Evolutionary conservation across 2,329 filamentous ascomycete species (phyloP).

Genomic region (Beauveria australis): DNA sequence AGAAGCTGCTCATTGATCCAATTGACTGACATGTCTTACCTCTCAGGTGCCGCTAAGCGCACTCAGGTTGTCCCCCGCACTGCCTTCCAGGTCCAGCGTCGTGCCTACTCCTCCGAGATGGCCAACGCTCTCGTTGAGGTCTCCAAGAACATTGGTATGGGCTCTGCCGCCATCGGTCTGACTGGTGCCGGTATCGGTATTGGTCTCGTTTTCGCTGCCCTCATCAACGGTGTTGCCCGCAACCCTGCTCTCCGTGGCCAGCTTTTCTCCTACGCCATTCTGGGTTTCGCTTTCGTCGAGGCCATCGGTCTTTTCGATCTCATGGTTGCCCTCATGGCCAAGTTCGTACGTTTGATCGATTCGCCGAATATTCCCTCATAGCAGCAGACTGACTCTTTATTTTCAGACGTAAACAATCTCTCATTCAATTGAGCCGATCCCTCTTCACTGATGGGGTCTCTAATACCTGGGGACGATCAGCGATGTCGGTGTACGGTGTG

Average conservation of each 20-base stretch:
- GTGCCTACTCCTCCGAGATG: constrained; percentile 82
- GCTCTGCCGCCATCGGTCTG: constrained; percentile 83
- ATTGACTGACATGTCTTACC: constrained; percentile 24
- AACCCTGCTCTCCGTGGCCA: constrained; percentile 92
- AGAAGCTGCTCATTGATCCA: constrained; percentile 11
- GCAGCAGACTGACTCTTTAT: not conserved
- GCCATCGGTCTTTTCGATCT: constrained; percentile 84
- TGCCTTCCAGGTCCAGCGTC: constrained; percentile 57
- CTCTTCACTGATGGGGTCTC: constrained; percentile 12
- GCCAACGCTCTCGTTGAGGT: constrained; percentile 82
- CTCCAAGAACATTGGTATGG: constrained; percentile 87
- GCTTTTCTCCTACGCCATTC: constrained; percentile 91
- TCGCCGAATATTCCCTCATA: constrained; percentile 4
- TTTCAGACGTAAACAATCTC: constrained; percentile 30
- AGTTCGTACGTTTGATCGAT: constrained; percentile 55
- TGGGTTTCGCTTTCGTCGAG: constrained; percentile 92
- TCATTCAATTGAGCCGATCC: constrained; percentile 12
- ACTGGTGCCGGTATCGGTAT: constrained; percentile 92
- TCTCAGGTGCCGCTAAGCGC: constrained; percentile 56
- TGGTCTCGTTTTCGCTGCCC: constrained; percentile 86
- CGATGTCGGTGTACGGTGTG: constrained; percentile 10
- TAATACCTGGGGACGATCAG: constrained; percentile 12
- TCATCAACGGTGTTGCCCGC: constrained; percentile 82
- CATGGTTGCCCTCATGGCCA: constrained; percentile 91
- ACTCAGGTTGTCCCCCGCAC: constrained; percentile 59